Base-by-base conservation (phyloP, 2,329 filamentous ascomycete genomes). In the Ilyonectria robusta region DNA sequence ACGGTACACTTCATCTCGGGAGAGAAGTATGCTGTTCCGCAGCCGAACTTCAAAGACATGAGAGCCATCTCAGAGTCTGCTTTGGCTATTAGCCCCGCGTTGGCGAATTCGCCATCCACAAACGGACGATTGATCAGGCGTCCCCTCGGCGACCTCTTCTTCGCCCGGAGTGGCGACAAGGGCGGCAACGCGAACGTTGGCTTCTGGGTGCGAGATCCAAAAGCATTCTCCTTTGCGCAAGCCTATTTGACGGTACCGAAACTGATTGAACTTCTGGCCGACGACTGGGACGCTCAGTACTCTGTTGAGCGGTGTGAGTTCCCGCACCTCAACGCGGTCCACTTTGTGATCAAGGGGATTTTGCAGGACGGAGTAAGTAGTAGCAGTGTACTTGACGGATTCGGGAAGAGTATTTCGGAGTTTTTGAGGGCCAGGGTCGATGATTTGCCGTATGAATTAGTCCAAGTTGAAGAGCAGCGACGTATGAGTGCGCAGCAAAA, bases 361-460 rank as follows among this genome's bases (percentile, higher is more conserved):
- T 68, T 86, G 11, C 82, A 83, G 2, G 74, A 80, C 2, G 82
- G 82, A 1, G 83, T 88, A 1, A 87, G 84, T 70, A 85, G 84
- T 64, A 84, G 81, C 23, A 81, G 78, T 37, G 73, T 82, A 26
- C 64, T 88, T 21, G 86, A 88, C 75, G 79, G 81, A 2, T 82
- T 88, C 70, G 86, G 82, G 2, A 88, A 88, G 72, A 84, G 85
- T 0, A 83, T 87, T 71, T 84, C 81, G 15, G 86, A 88, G 77
- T 88, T 84, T 74, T 71, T 87, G 37, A 74, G 78, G 19, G 74
- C 71, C 9, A 75, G 76, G 31, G 54, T 73, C 11, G 76, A 79
- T 19, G 75, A 75, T n/a, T 21, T 80, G 47, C 78, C 78, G 0
- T 31, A 23, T 10, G 68, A 70, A 8, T 67, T 79, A 47, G 68